These are phyloP conservation scores for Cladophialophora carrionii DNA, from an alignment of 2,329 filamentous ascomycete genomes.

Conservation along the genomic window DNA sequence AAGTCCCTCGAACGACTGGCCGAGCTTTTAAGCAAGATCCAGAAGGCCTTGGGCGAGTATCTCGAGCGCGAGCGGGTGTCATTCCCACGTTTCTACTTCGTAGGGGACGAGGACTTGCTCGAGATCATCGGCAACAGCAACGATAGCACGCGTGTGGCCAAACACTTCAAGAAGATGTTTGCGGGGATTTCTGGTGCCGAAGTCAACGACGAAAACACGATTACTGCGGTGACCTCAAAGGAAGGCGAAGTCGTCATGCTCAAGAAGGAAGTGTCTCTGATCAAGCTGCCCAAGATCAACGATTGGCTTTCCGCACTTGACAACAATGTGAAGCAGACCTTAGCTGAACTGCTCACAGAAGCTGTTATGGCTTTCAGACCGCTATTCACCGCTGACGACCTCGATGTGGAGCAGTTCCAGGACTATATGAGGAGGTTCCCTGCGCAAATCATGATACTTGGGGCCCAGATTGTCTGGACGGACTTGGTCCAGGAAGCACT, in stretches of 20 bases:
- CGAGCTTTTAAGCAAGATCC: slow-evolving; percentile 98
- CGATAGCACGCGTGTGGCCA: slow-evolving; percentile 91
- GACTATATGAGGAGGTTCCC: slow-evolving; percentile 84
- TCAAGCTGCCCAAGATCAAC: slow-evolving; percentile 95
- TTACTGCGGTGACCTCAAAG: slow-evolving; percentile 91
- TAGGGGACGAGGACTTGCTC: slow-evolving; percentile 95
- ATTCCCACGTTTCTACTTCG: slow-evolving; percentile 99
- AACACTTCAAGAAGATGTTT: slow-evolving; percentile 99
- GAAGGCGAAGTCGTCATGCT: slow-evolving; percentile 87
- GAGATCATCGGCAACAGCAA: slow-evolving; percentile 99
- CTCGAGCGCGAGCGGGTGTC: slow-evolving; percentile 96
- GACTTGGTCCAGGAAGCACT: slow-evolving; percentile 79
- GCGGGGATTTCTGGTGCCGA: slow-evolving; percentile 87
- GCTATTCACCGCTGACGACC: slow-evolving; percentile 71
- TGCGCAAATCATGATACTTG: slow-evolving; percentile 92
- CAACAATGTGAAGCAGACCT: slow-evolving; percentile 87
- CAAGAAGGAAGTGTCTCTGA: slow-evolving; percentile 87
- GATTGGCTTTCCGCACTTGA: slow-evolving; percentile 97
- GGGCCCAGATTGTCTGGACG: slow-evolving; percentile 93
- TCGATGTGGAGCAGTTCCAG: slow-evolving; percentile 72
- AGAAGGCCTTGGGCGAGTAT: slow-evolving; percentile 97
- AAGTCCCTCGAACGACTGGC: slow-evolving; percentile 93
- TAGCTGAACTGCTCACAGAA: slow-evolving; percentile 87
- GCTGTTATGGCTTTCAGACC: slow-evolving; percentile 80
- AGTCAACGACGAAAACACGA: slow-evolving; percentile 87